Percentiles rank a stretch among this genome's conserved stretches.
Evolutionary conservation across 495 filamentous ascomycete species (phyloP).

Genomic region (Aspergillus kassunensis): DNA sequence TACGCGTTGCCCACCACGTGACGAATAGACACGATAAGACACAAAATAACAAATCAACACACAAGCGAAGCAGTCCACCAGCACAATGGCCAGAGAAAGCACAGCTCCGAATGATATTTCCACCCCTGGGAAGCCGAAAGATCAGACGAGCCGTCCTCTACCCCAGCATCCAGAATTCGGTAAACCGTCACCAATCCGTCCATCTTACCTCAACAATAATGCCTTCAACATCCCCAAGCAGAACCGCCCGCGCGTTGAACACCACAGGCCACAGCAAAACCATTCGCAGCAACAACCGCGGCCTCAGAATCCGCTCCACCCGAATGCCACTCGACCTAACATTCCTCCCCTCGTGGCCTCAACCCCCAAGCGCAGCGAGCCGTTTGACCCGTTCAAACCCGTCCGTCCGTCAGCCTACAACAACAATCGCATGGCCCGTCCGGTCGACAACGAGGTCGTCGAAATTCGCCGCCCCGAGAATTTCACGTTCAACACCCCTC

Average conservation of each 20-base stretch:
- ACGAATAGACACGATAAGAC: not conserved
- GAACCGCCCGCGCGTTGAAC: conserved; percentile 44
- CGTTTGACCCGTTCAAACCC: conserved; percentile 43
- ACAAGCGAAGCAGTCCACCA: not conserved
- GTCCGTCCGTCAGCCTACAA: conserved; percentile 41
- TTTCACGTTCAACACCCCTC: conserved; percentile 35
- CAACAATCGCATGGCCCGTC: conserved; percentile 21
- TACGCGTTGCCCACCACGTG: not conserved
- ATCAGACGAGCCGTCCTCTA: conserved; percentile 22
- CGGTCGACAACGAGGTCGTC: conserved; percentile 30
- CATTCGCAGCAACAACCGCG: conserved; percentile 15
- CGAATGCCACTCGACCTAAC: conserved; percentile 20
- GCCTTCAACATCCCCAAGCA: conserved; percentile 52
- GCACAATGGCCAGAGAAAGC: conserved; percentile 42
- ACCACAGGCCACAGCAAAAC: conserved; percentile 35
- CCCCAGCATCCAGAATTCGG: conserved; percentile 55
- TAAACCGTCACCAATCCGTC: conserved; percentile 51
- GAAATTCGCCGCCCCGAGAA: conserved; percentile 46
- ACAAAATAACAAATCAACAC: not conserved
- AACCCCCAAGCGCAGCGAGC: conserved; percentile 25
- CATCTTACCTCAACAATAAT: conserved; percentile 38
- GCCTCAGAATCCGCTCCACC: conserved; percentile 17
- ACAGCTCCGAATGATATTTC: conserved; percentile 32
- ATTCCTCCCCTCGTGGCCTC: conserved; percentile 16
- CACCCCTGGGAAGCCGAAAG: conserved; percentile 29